Base-by-base conservation (phyloP, 805 yeast genomes). In the Cyberlindnera euphorbiiphila region DNA sequence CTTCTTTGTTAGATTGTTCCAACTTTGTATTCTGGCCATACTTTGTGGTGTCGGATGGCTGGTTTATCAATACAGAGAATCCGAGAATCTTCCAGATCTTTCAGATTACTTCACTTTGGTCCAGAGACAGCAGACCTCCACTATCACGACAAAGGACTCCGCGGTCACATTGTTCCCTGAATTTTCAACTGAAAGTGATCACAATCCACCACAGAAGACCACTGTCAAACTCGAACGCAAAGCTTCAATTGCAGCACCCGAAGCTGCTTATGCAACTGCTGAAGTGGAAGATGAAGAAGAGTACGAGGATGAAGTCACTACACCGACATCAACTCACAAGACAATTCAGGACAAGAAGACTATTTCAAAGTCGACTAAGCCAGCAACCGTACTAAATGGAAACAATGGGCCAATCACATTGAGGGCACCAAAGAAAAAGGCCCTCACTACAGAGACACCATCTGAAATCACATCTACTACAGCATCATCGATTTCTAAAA, bases 31-130 rank as follows among this genome's bases (percentile, higher is more conserved):
- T 0, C 5, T 51, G 4, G 38, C 35, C 4, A 29, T 39, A 3
- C 9, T 51, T 4, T 40, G 37, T 13, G 39, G 25, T 11, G n/a
- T 19, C 8, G 41, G 42, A 8, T 52, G 46, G 44, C 26, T 39
- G 14, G 14, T 42, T 12, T 53, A 49, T 32, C 32, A 38, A n/a
- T 37, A 42, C 12, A 42, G 42, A 25, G 36, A 34, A 4, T 9
- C 34, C 2, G 33, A 36, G 10, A 35, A 37, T 5, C 12, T 32
- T 14, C 33, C 30, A 11, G 54, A 51, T 28, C 18, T 46, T n/a
- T 44, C 50, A 3, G 58, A 52, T 11, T 55, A 53, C 33, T 52
- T 53, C 33, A 49, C 57, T 2, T 44, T 51, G 42, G 32, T 45
- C 14, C 49, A 45, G 26, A 37, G 29, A 23, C 30, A 44, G 11